Evolutionary conservation across 2,329 filamentous ascomycete species (phyloP).

Genomic region (Fusarium paranaense): DNA sequence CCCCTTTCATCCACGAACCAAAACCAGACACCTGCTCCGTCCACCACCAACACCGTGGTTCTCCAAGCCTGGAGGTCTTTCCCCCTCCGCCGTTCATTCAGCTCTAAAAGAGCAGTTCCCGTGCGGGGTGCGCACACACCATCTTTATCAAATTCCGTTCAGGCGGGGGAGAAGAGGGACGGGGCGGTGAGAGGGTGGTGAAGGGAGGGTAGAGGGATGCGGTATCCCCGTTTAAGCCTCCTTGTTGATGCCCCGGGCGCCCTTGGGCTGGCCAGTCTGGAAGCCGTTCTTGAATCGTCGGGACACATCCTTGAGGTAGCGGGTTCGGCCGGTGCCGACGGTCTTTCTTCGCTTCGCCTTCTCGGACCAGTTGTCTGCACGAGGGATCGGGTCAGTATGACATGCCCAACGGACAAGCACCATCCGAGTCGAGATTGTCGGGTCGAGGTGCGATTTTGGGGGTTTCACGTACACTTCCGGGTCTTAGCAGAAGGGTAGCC

Average conservation of each 20-base stretch:
- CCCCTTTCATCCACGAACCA: slow-evolving; percentile 37
- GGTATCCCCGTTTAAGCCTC: slow-evolving; percentile 47
- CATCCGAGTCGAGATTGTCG: slow-evolving; percentile 17
- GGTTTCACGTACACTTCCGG: slow-evolving; percentile 89
- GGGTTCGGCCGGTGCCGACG: slow-evolving; percentile 95
- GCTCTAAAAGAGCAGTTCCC: slow-evolving; percentile 11
- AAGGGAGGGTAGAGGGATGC: slow-evolving; percentile 31
- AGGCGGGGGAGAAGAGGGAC: slow-evolving; percentile 20
- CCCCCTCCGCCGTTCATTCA: slow-evolving; percentile 10
- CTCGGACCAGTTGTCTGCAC: slow-evolving; percentile 98
- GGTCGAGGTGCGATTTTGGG: slow-evolving; percentile 9
- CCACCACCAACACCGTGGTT: slow-evolving; percentile 30
- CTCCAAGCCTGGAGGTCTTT: slow-evolving; percentile 16
- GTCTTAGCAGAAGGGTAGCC: slow-evolving; percentile 98
- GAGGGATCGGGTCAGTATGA: slow-evolving; percentile 31
- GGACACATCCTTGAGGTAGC: slow-evolving; percentile 91
- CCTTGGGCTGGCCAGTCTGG: slow-evolving; percentile 89
- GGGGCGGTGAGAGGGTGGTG: slow-evolving; percentile 24
- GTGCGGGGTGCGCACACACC: not conserved
- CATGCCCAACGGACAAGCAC: slow-evolving; percentile 1
- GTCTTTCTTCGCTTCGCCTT: slow-evolving; percentile 99
- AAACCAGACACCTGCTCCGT: slow-evolving; percentile 26
- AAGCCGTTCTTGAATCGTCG: slow-evolving; percentile 98
- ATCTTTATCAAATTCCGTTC: slow-evolving; percentile 21
- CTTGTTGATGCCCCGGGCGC: slow-evolving; percentile 71